A percentile compares a stretch with the other conserved stretches of the same genome.
Evolutionary conservation across 257 asterid genomes (phyloP).

Genomic region (Ilex asprella): DNA sequence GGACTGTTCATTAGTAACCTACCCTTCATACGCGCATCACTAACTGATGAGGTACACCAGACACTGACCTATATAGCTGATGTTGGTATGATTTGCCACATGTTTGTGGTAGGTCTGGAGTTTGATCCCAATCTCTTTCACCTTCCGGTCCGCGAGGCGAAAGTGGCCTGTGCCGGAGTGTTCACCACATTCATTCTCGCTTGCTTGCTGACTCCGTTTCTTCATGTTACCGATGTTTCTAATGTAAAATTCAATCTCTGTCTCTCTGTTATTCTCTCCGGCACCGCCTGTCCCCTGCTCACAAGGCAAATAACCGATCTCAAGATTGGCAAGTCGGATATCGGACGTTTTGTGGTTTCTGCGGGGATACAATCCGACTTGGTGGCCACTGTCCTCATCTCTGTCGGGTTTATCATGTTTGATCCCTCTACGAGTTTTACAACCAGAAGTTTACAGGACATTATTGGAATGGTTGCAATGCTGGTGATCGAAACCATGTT

Average conservation of each 20-base stretch:
- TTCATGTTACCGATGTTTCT: conserved; percentile 23
- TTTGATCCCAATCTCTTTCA: conserved; percentile 72
- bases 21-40: conserved; percentile 33
- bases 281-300: conserved; percentile 62
- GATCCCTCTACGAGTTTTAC: conserved; percentile 37
- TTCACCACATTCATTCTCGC: conserved; percentile 59
- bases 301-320: conserved; percentile 70
- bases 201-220: conserved; percentile 39
- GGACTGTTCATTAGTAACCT: conserved; percentile 62
- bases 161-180: conserved; percentile 64
- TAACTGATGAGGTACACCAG: conserved; percentile 37
- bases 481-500: conserved; percentile 35
- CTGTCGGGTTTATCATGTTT: conserved; percentile 56
- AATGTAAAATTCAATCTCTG: conserved; percentile 53
- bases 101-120: conserved; percentile 84
- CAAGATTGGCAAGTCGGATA: conserved; percentile 88
- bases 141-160: conserved; percentile 62
- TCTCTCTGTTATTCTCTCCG: conserved; percentile 51
- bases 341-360: conserved; percentile 71
- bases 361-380: conserved; percentile 72
- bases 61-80: conserved; percentile 67
- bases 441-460: conserved; percentile 11
- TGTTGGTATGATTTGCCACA: conserved; percentile 79
- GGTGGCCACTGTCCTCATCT: conserved; percentile 43
- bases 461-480: conserved; percentile 27